These are phyloP conservation scores for Globisporangium uncinulatum DNA, from an alignment of 352 stramenopile species.

Conservation along the genomic window DNA sequence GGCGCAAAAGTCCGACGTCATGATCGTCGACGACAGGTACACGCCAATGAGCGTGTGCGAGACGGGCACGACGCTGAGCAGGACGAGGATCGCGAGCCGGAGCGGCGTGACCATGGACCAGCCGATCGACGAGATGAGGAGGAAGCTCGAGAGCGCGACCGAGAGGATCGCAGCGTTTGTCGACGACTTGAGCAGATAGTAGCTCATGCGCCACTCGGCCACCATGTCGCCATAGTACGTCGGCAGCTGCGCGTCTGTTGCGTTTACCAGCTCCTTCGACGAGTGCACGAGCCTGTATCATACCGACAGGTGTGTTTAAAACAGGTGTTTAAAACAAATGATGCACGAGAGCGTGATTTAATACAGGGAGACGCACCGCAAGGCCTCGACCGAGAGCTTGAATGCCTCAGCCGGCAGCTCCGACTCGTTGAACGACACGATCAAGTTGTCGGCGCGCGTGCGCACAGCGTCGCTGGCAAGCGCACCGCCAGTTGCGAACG, in stretches of 20 bases:
- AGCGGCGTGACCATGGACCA: constrained; percentile 76
- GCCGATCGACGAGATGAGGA: constrained; percentile 74
- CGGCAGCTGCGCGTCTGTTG: constrained; percentile 44
- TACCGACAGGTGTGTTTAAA: too few relatives aligned
- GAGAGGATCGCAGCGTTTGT: constrained; percentile 77
- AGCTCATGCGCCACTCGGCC: constrained; percentile 59
- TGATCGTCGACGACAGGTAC: constrained; percentile 73
- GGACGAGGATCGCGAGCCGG: constrained; percentile 67
- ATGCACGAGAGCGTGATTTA: not conserved
- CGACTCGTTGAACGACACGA: constrained; percentile 68
- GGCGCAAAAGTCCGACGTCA: constrained; percentile 78
- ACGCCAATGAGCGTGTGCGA: constrained; percentile 76
- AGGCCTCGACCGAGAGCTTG: constrained; percentile 53
- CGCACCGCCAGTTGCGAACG: constrained; percentile 24
- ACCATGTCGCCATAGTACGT: constrained; percentile 50
- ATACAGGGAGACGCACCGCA: constrained; percentile 22
- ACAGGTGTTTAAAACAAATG: too few relatives aligned
- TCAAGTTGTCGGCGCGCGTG: constrained; percentile 42
- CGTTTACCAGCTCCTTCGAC: constrained; percentile 45
- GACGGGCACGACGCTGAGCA: constrained; percentile 70
- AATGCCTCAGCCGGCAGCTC: constrained; percentile 59
- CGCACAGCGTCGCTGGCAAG: constrained; percentile 36
- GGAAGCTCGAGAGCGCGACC: constrained; percentile 64
- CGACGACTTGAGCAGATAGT: constrained; percentile 79
- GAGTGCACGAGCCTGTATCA: constrained; percentile 39